Percentiles rank a stretch among this genome's conserved stretches.
These are phyloP conservation scores for Candolleomyces efflorescens DNA, from an alignment of 768 basidiomycete species.

Conservation along the genomic window DNA sequence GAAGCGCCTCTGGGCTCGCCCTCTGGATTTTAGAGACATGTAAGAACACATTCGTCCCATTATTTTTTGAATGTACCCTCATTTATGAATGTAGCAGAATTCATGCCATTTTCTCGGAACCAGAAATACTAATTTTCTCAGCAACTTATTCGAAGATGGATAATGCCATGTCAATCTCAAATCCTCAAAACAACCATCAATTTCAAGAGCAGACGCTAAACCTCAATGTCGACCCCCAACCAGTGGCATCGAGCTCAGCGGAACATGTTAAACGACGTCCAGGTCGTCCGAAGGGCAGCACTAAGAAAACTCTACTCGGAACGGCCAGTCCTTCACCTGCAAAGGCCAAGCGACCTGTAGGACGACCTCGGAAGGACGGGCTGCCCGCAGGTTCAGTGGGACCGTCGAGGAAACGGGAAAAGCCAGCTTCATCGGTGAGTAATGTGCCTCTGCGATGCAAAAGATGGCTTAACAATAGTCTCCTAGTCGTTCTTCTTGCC, in stretches of 20 bases:
- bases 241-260: not conserved
- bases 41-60: not conserved
- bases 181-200: conserved; percentile 10
- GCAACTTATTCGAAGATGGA: conserved; percentile 9
- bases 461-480: not conserved
- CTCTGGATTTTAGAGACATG: not conserved
- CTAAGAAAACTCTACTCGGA: conserved; percentile 54
- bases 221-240: not conserved
- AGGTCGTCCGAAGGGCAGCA: conserved; percentile 76
- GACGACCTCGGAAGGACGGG: conserved; percentile 78
- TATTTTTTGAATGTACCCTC: not conserved
- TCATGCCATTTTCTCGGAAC: conserved; percentile 6
- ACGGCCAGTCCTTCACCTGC: conserved; percentile 29
- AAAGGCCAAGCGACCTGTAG: conserved; percentile 74
- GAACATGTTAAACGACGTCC: conserved; percentile 56
- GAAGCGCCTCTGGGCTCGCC: not conserved
- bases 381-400: conserved; percentile 72
- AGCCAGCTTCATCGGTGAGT: conserved; percentile 9
- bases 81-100: conserved; percentile 10
- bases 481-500: conserved; percentile 2
- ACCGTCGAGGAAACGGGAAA: conserved; percentile 30
- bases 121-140: conserved; percentile 6
- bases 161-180: conserved; percentile 7
- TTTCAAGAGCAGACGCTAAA: conserved; percentile 5
- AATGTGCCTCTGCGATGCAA: not conserved